Evolutionary conservation across 139 green algal genomes (phyloP).

Genomic region (Chlamydomonas urium): DNA sequence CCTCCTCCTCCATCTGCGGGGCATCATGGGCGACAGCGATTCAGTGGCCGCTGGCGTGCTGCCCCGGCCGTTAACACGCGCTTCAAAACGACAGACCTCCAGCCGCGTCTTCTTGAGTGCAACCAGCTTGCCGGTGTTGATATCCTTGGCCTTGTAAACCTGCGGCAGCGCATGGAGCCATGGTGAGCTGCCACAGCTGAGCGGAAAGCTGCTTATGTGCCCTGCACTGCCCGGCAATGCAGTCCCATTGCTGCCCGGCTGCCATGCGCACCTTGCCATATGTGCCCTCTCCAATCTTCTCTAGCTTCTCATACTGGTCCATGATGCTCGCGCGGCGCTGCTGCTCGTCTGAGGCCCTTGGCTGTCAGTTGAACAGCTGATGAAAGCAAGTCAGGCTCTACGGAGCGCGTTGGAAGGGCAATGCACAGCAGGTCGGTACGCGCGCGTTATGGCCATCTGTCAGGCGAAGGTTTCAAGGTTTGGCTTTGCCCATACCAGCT

Average conservation of each 20-base stretch:
- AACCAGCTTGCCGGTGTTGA: conserved; percentile 77
- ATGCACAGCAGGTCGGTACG: not conserved
- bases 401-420: not conserved
- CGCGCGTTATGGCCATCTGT: not conserved
- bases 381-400: not conserved
- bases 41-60: not conserved
- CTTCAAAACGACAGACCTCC: conserved; percentile 57
- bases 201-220: no score
- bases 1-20: conserved; percentile 91
- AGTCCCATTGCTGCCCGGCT: no score
- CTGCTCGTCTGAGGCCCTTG: no score
- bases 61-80: not conserved
- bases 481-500: not conserved
- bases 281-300: conserved; percentile 94
- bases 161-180: conserved; percentile 23
- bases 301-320: conserved; percentile 88
- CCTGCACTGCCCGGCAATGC: no score
- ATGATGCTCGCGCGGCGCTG: conserved; percentile 29
- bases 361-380: no score
- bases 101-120: conserved; percentile 97
- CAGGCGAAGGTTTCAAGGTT: not conserved
- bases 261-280: conserved; percentile 99
- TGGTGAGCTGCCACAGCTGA: no score
- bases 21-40: not conserved
- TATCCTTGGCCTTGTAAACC: conserved; percentile 70